Evolutionary conservation across 345 rosid species (phyloP).

Genomic region (Aurinia saxatilis): DNA sequence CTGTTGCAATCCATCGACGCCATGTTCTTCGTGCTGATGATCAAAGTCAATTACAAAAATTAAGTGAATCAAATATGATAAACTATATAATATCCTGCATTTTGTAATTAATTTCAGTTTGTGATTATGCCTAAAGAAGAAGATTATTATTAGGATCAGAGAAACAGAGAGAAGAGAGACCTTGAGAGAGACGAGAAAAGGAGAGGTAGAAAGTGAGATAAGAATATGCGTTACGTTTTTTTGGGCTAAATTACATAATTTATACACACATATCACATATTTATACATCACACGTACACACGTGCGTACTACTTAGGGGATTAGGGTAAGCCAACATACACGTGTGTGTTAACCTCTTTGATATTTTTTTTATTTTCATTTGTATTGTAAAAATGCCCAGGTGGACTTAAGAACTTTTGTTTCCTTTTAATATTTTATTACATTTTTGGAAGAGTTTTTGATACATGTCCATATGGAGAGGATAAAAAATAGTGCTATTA

Average conservation of each 20-base stretch:
- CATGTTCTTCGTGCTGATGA: constrained; percentile 10
- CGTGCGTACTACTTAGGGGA: background rate
- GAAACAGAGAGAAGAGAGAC: background rate
- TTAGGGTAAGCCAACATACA: constrained; percentile 14
- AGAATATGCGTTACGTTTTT: constrained; percentile 2
- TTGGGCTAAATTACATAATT: background rate
- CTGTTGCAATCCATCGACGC: constrained; percentile 47
- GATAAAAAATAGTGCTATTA: background rate
- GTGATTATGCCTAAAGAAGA: background rate
- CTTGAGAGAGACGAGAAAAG: background rate
- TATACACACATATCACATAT: background rate
- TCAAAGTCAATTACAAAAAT: background rate
- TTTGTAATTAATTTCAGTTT: background rate
- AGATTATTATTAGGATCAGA: background rate
- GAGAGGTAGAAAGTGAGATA: constrained; percentile 14
- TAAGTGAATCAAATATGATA: background rate
- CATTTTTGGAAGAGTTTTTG: background rate
- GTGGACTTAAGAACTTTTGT: background rate
- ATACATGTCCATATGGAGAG: background rate
- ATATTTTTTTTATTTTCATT: background rate
- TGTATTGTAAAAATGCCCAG: background rate
- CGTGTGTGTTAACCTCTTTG: constrained; percentile 14
- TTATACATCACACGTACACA: constrained; percentile 12
- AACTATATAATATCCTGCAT: background rate
- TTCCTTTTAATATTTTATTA: background rate